Conservation (phyloP, 179 eudicot genomes). For the Amaranthus tricolor region DNA sequence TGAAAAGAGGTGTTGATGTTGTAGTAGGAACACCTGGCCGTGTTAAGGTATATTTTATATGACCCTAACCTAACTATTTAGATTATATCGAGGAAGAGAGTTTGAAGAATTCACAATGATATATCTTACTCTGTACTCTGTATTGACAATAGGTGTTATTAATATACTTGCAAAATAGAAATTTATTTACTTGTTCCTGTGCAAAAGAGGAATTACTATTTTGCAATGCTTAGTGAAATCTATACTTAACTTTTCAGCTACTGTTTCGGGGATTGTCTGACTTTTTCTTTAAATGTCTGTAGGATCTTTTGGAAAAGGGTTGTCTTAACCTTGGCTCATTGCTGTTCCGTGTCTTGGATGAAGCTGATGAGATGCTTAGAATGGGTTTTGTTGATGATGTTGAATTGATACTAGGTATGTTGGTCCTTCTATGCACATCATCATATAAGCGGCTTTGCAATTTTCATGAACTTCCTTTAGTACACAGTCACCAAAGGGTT, state of each 20-base stretch:
- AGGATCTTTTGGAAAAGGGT: conserved; percentile 83
- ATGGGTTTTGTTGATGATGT: conserved; percentile 99
- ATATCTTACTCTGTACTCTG: neutral
- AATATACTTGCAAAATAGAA: no score
- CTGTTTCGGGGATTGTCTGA: neutral
- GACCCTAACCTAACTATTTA: no score
- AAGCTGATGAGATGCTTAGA: conserved; percentile 95
- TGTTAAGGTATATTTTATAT: conserved; percentile 58
- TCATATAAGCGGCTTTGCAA: neutral
- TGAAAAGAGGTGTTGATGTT: conserved; percentile 77
- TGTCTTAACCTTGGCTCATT: conserved; percentile 68
- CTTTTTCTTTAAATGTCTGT: conserved; percentile 1
- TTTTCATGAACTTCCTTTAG: no score
- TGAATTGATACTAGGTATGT: conserved; percentile 71
- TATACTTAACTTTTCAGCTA: neutral
- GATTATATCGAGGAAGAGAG: no score
- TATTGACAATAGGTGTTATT: no score
- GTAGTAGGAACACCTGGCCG: conserved; percentile 90
- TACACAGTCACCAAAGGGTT: no score
- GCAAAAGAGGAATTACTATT: no score
- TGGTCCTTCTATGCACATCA: neutral
- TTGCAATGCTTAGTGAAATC: neutral
- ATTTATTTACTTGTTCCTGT: no score
- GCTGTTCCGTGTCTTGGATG: conserved; percentile 89
- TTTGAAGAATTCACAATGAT: neutral